Percentiles rank a stretch among this genome's conserved stretches.
These are phyloP conservation scores for Ustilago hordei DNA, from an alignment of 1,284 basidiomycete genomes.

Conservation along the genomic window DNA sequence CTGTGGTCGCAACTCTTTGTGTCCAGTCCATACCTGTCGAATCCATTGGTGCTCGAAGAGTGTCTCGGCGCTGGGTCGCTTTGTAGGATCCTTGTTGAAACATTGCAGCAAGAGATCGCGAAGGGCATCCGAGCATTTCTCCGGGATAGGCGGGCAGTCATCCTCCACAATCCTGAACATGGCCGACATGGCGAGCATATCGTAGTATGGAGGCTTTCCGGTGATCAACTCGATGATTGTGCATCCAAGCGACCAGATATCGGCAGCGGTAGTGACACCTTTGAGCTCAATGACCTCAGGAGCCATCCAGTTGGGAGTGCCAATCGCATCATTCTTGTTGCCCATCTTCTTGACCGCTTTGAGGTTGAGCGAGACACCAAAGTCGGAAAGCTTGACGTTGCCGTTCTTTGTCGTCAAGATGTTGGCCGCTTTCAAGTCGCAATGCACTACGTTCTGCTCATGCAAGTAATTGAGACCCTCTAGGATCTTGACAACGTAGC, in stretches of 20 bases:
- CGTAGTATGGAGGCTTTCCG: conserved; percentile 88
- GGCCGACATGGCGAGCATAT: conserved; percentile 71
- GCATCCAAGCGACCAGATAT: conserved; percentile 92
- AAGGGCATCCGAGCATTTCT: conserved; percentile 79
- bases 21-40: conserved; percentile 79
- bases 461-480: conserved; percentile 96
- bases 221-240: conserved; percentile 93
- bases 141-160: conserved; percentile 84
- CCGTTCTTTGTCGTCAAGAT: conserved; percentile 74
- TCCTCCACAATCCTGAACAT: conserved; percentile 98
- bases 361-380: conserved; percentile 72
- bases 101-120: conserved; percentile 83
- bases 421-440: conserved; percentile 74
- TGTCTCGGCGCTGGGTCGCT: conserved; percentile 82
- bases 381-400: conserved; percentile 74
- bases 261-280: conserved; percentile 74
- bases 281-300: conserved; percentile 87
- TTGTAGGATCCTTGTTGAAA: conserved; percentile 86
- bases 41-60: conserved; percentile 93
- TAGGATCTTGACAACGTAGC: conserved; percentile 84
- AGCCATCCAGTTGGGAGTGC: conserved; percentile 98
- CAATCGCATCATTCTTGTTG: conserved; percentile 76
- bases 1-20: conserved; percentile 77
- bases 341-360: conserved; percentile 77
- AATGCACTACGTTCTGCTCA: conserved; percentile 79